Percentiles rank a stretch among this genome's conserved stretches.
Evolutionary conservation across 1,284 basidiomycete genomes (phyloP).

Genomic region (Tausonia pullulans): DNA sequence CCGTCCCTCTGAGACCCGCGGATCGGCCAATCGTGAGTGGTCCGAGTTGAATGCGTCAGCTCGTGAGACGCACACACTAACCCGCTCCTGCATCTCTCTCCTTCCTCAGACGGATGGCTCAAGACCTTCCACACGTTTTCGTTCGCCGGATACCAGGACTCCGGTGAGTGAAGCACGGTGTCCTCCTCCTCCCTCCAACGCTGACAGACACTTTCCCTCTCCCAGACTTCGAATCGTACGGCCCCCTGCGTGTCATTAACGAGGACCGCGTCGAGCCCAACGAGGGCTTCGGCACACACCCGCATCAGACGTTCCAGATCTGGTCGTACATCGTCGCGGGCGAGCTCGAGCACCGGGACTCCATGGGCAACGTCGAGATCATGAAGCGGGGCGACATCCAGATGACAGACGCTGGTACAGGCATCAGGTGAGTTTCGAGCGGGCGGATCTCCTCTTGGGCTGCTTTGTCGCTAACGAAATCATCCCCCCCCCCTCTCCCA

Average conservation of each 20-base stretch:
- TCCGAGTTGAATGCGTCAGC: constrained; percentile 13
- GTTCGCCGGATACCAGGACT: constrained; percentile 62
- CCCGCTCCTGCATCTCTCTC: neutral
- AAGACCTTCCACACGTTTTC: constrained; percentile 83
- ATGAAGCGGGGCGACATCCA: constrained; percentile 80
- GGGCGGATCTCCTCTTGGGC: neutral
- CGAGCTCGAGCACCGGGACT: constrained; percentile 50
- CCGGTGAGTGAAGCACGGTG: constrained; percentile 18
- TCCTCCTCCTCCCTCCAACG: neutral
- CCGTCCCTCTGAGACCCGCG: constrained; percentile 56
- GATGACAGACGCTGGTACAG: constrained; percentile 49
- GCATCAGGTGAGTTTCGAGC: constrained; percentile 27
- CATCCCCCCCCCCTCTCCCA: too few relatives aligned
- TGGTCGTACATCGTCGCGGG: constrained; percentile 57
- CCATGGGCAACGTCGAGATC: constrained; percentile 78
- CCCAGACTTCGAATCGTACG: constrained; percentile 28
- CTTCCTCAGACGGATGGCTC: constrained; percentile 54
- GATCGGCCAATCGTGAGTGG: constrained; percentile 77
- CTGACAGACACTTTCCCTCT: neutral
- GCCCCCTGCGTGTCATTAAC: constrained; percentile 51
- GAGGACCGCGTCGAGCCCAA: constrained; percentile 71
- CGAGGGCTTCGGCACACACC: constrained; percentile 76
- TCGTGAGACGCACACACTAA: neutral
- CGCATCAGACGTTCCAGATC: constrained; percentile 78
- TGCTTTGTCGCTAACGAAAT: neutral